Conservation (phyloP, 345 rosid genomes). For the Barbarea vulgaris region DNA sequence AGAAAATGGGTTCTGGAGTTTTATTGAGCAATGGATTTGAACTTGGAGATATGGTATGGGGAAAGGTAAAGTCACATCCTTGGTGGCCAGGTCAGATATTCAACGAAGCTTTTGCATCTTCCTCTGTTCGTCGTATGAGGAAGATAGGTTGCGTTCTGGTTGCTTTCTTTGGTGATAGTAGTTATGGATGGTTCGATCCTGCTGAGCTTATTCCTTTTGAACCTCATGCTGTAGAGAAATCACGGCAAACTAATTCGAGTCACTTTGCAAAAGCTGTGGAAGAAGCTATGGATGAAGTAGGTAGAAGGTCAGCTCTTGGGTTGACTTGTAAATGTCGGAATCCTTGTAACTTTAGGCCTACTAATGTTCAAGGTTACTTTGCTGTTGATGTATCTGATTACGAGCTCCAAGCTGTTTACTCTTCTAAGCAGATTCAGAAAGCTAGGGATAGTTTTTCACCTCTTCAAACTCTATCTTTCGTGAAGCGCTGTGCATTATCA, state of each 20-base stretch:
- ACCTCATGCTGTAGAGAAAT: constrained; percentile 59
- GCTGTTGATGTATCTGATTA: constrained; percentile 74
- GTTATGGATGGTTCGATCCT: constrained; percentile 95
- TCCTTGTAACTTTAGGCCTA: constrained; percentile 57
- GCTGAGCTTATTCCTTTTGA: constrained; percentile 82
- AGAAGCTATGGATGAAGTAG: constrained; percentile 78
- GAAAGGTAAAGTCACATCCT: constrained; percentile 92
- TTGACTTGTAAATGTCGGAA: constrained; percentile 81
- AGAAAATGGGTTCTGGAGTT: constrained; percentile 49
- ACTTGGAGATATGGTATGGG: constrained; percentile 95
- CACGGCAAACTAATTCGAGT: constrained; percentile 57
- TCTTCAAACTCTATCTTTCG: constrained; percentile 50
- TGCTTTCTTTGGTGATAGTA: constrained; percentile 91
- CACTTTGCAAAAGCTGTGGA: constrained; percentile 75
- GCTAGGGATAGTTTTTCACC: constrained; percentile 65
- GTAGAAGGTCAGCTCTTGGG: constrained; percentile 73
- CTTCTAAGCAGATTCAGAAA: constrained; percentile 63
- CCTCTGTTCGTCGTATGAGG: constrained; percentile 70
- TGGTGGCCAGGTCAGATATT: constrained; percentile 98
- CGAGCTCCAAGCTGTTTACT: constrained; percentile 67
- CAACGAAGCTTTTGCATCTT: constrained; percentile 68
- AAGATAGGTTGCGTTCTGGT: constrained; percentile 74
- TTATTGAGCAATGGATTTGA: constrained; percentile 69
- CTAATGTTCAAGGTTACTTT: constrained; percentile 63
- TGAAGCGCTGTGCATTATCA: constrained; percentile 61